Percentiles rank a stretch among this genome's conserved stretches.
These are phyloP conservation scores for Ogataea kodamae DNA, from an alignment of 805 yeast species.

Conservation along the genomic window DNA sequence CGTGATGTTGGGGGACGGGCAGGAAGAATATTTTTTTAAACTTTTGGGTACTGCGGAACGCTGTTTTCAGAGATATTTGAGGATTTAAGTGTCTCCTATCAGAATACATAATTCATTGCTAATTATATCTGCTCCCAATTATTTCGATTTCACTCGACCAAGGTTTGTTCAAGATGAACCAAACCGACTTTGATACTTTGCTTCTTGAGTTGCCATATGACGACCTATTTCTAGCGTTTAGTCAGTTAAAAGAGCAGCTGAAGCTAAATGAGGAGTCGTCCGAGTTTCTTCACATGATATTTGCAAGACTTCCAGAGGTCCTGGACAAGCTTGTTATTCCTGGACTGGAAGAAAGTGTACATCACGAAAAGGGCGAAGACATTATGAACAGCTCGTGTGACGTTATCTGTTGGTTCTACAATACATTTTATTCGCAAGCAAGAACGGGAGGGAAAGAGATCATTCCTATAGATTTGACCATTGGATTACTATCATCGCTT, in stretches of 20 bases:
- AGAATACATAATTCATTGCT: slow-evolving; percentile 3
- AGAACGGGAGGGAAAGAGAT: slow-evolving; percentile 5
- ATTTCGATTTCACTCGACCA: too few species aligned
- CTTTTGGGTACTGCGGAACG: too few species aligned
- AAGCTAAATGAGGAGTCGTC: slow-evolving; percentile 13
- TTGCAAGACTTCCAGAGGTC: slow-evolving; percentile 11
- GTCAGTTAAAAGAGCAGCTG: slow-evolving; percentile 8
- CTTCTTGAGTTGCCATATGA: slow-evolving; percentile 13
- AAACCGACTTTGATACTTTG: slow-evolving; percentile 10
- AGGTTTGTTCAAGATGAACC: slow-evolving; percentile 8
- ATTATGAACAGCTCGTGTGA: slow-evolving; percentile 11
- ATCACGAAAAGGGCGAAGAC: slow-evolving; percentile 1
- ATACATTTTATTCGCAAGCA: slow-evolving; percentile 12
- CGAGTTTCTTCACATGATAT: slow-evolving; percentile 12
- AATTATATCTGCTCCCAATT: too few species aligned
- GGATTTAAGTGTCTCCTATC: slow-evolving; percentile 3
- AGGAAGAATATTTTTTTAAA: too few species aligned
- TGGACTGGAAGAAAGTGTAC: slow-evolving; percentile 10
- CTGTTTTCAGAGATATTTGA: background rate
- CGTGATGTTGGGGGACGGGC: slow-evolving; percentile 6
- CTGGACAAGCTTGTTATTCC: slow-evolving; percentile 20
- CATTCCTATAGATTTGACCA: slow-evolving; percentile 10
- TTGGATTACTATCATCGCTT: slow-evolving; percentile 12
- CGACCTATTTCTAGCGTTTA: slow-evolving; percentile 8
- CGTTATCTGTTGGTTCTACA: slow-evolving; percentile 17